Evolutionary conservation across 1,139 yeast species (phyloP).

Genomic region (Blastobotrys capitulatus): DNA sequence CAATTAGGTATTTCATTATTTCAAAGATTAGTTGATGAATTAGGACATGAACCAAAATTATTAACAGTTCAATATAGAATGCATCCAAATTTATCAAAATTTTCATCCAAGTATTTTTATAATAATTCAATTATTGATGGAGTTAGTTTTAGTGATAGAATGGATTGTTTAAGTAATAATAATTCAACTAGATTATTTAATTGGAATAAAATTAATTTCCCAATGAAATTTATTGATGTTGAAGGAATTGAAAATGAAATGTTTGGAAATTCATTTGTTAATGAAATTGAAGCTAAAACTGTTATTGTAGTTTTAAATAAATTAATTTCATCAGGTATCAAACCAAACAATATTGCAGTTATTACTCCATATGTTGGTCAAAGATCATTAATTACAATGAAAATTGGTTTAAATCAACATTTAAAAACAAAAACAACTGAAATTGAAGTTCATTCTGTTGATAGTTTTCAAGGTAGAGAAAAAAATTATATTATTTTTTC

Average conservation of each 20-base stretch:
- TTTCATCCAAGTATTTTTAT: conserved; percentile 86
- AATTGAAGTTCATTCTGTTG: conserved; percentile 88
- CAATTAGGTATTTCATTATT: conserved; percentile 77
- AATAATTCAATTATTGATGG: conserved; percentile 92
- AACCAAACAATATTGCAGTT: conserved; percentile 79
- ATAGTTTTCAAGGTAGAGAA: conserved; percentile 95
- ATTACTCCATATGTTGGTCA: conserved; percentile 96
- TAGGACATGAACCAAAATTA: conserved; percentile 81
- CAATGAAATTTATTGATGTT: conserved; percentile 97
- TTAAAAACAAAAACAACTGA: conserved; percentile 54
- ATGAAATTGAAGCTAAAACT: conserved; percentile 86
- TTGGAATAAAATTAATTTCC: conserved; percentile 78
- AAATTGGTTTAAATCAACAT: conserved; percentile 74
- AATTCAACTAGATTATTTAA: conserved; percentile 45
- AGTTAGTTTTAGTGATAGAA: conserved; percentile 69
- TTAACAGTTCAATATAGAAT: conserved; percentile 90
- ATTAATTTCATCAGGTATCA: conserved; percentile 69
- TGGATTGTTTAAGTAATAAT: conserved; percentile 20
- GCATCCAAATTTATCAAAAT: conserved; percentile 85
- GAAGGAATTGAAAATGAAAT: conserved; percentile 87
- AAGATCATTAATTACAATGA: conserved; percentile 56
- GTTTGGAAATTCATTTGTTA: conserved; percentile 58
- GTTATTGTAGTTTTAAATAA: conserved; percentile 73
- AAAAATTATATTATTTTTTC: conserved; percentile 84
- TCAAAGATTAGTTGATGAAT: conserved; percentile 66